Evolutionary conservation across 2,329 filamentous ascomycete species (phyloP).

Genomic region (Xylariomycetidae sp.): DNA sequence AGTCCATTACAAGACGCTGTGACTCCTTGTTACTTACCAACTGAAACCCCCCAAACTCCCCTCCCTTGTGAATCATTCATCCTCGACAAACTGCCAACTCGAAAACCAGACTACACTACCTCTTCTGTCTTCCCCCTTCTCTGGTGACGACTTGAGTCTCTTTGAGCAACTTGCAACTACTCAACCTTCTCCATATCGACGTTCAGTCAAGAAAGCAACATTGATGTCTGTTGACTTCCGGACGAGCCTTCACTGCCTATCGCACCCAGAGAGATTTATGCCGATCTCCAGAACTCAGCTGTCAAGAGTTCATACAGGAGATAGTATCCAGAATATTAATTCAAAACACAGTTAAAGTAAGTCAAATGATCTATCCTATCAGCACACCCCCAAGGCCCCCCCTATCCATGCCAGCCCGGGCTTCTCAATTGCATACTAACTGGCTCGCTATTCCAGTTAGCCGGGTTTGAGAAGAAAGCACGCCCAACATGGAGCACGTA

Average conservation of each 20-base stretch:
- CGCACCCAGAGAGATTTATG: slow-evolving; percentile 54
- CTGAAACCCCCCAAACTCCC: slow-evolving; percentile 3
- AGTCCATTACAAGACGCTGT: slow-evolving; percentile 11
- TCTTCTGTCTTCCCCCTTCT: too few relatives aligned
- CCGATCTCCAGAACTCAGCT: slow-evolving; percentile 51
- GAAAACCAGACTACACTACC: too few relatives aligned
- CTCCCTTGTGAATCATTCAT: too few relatives aligned
- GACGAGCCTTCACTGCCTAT: slow-evolving; percentile 51
- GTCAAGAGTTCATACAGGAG: slow-evolving; percentile 50
- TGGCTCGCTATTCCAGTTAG: too few relatives aligned
- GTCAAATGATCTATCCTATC: too few relatives aligned
- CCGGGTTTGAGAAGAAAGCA: slow-evolving; percentile 16
- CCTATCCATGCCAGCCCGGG: too few relatives aligned
- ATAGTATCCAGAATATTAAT: slow-evolving; percentile 51
- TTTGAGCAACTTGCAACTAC: slow-evolving; percentile 7
- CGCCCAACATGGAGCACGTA: slow-evolving; percentile 40
- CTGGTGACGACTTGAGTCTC: slow-evolving; percentile 14
- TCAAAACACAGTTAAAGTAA: too few relatives aligned
- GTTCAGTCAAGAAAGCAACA: slow-evolving; percentile 31
- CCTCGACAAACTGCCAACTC: too few relatives aligned
- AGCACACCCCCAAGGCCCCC: too few relatives aligned
- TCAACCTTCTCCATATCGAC: slow-evolving; percentile 4
- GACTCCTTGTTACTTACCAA: slow-evolving; percentile 11
- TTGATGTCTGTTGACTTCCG: slow-evolving; percentile 59
- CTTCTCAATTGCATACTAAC: too few relatives aligned